Evolutionary conservation across 805 yeast genomes (phyloP), one percentile per base, ranked within the genome.

Genomic region (Ogataea sp.): DNA sequence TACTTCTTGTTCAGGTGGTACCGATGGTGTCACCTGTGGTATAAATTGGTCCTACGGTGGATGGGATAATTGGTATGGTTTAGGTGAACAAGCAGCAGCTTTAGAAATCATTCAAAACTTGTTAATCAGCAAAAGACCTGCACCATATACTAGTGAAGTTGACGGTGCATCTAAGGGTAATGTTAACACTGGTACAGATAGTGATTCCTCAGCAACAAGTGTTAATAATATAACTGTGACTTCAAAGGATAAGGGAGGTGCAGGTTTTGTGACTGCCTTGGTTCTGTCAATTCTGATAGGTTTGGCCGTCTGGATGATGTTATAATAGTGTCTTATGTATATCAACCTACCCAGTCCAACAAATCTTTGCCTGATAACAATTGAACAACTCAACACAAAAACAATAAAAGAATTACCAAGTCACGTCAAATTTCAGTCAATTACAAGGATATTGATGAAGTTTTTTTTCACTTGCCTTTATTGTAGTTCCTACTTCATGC

Each of bases 21-120:
- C 62, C 5, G 97, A 89, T 57, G 86, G 86, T 15, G 82, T 78
- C 46, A 89, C 97, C 0, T 87, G 96, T 63, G 95, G 95, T 34
- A 58, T 70, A 39, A 66, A 80, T 57, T 86, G 96, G 96, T 56
- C 70, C 13, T 43, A 49, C 14, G 61, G 61, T 28, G 66, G 71
- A 5, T 83, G 82, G 76, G 95, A 85, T 57, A 75, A 71, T 1
- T 54, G 51, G 40, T 84, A 73, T 49, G 95, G 95, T 1, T 69
- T 86, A 30, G 95, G 95, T 37, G 94, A 87, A 59, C 95, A 86
- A 59, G 80, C 83, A 70, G 64, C 75, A 27, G 94, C 94, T 0
- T 61, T 84, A 38, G 95, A 85, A 47, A 68, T 71, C 2, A 67
- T 83, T 27, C 74, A 73, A 40, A 65, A 66, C 51, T 58, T 66